Evolutionary conservation across 129 eudicot genomes (phyloP), one percentile per base, ranked within the genome.

Genomic region (Arctium minus): DNA sequence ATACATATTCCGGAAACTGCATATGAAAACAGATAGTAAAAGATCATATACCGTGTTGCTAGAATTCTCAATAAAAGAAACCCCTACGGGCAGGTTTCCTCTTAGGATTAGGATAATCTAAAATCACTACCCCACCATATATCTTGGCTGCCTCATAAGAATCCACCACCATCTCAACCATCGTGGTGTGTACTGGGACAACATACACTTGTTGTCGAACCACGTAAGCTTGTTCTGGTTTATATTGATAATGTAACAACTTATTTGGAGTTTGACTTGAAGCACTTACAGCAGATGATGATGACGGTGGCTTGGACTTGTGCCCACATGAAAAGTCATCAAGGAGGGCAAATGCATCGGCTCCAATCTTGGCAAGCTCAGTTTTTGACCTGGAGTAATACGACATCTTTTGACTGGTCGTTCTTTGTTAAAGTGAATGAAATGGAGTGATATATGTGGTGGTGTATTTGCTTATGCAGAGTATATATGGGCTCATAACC

Each of bases 121-220:
- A 80, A 80, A 87, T 48, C 67, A 87, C 67, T 8, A 50, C 74
- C 39, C 92, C 90, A 69, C 88, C 86, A 18, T 67, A 81, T 27
- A 9, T 32, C 74, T 77, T 70, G 22, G 86, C 88, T 6, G 81
- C 91, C 89, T 89, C 85, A 15, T 73, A 73, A 77, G 80, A 75
- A 73, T 87, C 88, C 44, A 78, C 78, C 77, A 44, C 81, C 0
- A 39, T 62, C 40, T 80, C 83, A n/a, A 22, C 27, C 27, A 0
- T 22, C 27, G 27, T 22, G 27, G 27, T 22, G 27, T 22, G 27
- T 22, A 22, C 53, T 2, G 60, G 78, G 29, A 62, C 18, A 40
- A 13, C 50, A 8, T 56, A 70, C 50, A 71, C 74, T 56, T 72
- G 48, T 39, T 33, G 79, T 39, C 40, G 65, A 62, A 62, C 56